These are phyloP conservation scores for Aurifilum marmelostoma DNA, from an alignment of 2,329 filamentous ascomycete species.

Conservation along the genomic window DNA sequence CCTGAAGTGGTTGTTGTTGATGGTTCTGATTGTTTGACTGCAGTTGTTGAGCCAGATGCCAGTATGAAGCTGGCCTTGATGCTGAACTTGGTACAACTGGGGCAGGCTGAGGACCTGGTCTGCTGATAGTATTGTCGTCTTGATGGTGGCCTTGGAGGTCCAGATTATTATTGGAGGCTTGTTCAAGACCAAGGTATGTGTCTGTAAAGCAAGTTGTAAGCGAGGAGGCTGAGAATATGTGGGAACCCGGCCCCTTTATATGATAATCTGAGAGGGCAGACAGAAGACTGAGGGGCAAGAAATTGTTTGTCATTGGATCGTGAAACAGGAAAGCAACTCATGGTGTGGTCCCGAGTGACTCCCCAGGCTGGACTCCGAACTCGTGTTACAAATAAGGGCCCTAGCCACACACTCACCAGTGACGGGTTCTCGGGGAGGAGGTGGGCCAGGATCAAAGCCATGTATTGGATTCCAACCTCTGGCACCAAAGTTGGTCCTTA, in stretches of 20 bases:
- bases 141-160: not conserved
- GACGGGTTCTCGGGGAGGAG: not conserved
- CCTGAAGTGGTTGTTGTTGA: not conserved
- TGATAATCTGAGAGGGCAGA: not conserved
- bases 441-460: not conserved
- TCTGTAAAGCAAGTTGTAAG: not conserved
- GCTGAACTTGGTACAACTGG: not conserved
- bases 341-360: not conserved
- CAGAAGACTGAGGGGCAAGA: not conserved
- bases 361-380: no score
- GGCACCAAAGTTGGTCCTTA: conserved; percentile 23
- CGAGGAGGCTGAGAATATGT: not conserved
- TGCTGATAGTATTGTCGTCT: not conserved
- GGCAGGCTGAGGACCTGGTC: not conserved
- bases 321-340: not conserved
- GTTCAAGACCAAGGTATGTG: not conserved
- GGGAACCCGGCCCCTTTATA: not conserved
- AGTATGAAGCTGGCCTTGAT: not conserved
- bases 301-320: not conserved
- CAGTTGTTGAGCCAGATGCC: not conserved
- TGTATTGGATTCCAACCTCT: conserved; percentile 3
- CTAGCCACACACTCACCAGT: conserved; percentile 13
- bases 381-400: not conserved
- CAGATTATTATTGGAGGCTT: not conserved
- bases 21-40: not conserved